Evolutionary conservation across 805 yeast species (phyloP), one percentile per base, ranked within the genome.

Genomic region (Saturnispora besseyi): DNA sequence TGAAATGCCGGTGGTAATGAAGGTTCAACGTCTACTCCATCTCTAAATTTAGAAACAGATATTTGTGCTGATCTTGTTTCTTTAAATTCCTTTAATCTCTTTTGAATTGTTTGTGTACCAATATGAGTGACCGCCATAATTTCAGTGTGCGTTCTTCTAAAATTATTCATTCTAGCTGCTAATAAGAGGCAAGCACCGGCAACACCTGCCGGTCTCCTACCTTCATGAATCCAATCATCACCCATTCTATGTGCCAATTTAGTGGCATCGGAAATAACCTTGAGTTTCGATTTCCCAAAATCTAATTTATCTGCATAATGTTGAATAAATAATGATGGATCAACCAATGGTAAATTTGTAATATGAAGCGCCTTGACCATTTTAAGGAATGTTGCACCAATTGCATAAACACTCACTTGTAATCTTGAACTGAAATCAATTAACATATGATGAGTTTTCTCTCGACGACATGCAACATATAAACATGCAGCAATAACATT

Each of bases 131-230:
- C 93, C 0, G 95, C 91, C 15, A 91, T 97, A 48, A 93, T 84
- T 63, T 95, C 98, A 1, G 90, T 78, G 64, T 91, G 96, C 2
- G 95, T 83, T 61, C 98, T 75, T 61, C 96, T 76, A 63, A 86
- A 82, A 62, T 90, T 90, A 67, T 93, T 93, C 98, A 93, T 95
- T 66, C 99, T 77, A 2, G 97, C 93, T 0, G 99, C 99, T 46
- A 93, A 69, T 42, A 95, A 64, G 2, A 93, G 73, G 66, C 97
- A 89, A 0, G 99, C 99, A 22, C 98, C 99, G 0, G 99, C 99
- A 48, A 93, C 80, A 59, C 99, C 99, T 0, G 99, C 98, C 0
- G 99, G 99, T 54, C 98, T 75, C 62, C 99, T 77, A 26, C 99
- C 99, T 67, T 88, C 95, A 63, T 83, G 87, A 57, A 93, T 85